Evolutionary conservation across 192 early-diverging fungal species (phyloP).

Genomic region (Dissophora globulifera): DNA sequence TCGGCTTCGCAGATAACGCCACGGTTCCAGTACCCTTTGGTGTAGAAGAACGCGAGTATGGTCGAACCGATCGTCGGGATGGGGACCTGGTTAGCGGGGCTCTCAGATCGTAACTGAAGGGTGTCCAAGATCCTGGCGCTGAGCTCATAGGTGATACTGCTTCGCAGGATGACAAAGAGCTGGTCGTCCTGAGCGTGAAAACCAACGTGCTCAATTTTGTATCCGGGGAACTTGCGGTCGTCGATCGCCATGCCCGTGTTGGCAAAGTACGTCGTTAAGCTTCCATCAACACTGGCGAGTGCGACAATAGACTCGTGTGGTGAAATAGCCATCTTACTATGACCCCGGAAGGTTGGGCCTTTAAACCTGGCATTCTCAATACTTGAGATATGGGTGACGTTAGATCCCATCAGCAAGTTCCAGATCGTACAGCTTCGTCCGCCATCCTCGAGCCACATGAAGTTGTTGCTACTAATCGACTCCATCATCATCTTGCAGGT

Average conservation of each 20-base stretch:
- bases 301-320: constrained; percentile 53
- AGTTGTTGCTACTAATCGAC: constrained; percentile 33
- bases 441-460: constrained; percentile 52
- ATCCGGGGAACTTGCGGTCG: constrained; percentile 43
- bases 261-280: constrained; percentile 45
- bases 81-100: constrained; percentile 27
- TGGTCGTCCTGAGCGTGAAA: constrained; percentile 44
- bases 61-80: constrained; percentile 36
- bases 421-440: constrained; percentile 49
- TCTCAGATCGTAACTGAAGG: constrained; percentile 39
- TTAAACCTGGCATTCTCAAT: constrained; percentile 48
- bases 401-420: constrained; percentile 42
- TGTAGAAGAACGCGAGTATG: constrained; percentile 28
- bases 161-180: constrained; percentile 33
- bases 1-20: constrained; percentile 43
- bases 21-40: constrained; percentile 26
- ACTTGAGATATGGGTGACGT: constrained; percentile 48
- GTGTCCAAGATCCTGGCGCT: constrained; percentile 34
- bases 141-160: constrained; percentile 30
- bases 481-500: constrained; percentile 56
- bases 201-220: constrained; percentile 42
- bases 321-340: constrained; percentile 51
- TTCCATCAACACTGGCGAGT: constrained; percentile 48
- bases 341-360: constrained; percentile 39
- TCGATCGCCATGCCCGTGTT: constrained; percentile 55